Conservation (phyloP, 108 stramenopile genomes). For the Ochromonas danica region DNA sequence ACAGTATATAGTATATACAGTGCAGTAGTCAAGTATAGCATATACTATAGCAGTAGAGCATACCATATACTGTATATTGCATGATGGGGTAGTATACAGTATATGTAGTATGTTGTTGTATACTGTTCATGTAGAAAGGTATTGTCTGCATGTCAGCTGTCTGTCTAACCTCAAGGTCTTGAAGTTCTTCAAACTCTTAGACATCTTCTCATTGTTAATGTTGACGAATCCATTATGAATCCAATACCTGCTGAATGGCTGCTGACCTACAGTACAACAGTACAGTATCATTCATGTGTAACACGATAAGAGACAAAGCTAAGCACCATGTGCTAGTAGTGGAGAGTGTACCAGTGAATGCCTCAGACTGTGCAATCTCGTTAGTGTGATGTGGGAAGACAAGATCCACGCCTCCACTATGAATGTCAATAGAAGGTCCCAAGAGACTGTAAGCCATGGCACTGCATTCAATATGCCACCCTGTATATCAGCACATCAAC, state of each 20-base stretch:
- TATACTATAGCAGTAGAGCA: background rate
- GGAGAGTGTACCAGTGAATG: conserved; percentile 43
- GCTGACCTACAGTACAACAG: no score
- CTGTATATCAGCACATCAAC: conserved; percentile 38
- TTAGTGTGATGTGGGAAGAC: conserved; percentile 99
- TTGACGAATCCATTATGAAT: conserved; percentile 94
- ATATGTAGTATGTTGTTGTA: no score
- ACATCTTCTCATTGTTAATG: conserved; percentile 96
- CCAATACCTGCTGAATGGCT: conserved; percentile 7
- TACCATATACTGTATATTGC: no score
- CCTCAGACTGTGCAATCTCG: conserved; percentile 89
- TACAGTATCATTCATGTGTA: no score
- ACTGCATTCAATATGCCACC: conserved; percentile 98
- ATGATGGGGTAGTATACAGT: no score
- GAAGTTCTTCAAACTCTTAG: conserved; percentile 95
- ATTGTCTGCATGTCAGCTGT: no score
- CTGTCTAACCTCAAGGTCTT: conserved; percentile 71
- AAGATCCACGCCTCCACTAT: conserved; percentile 90
- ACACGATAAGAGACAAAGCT: no score
- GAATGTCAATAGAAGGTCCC: conserved; percentile 73
- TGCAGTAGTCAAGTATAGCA: background rate
- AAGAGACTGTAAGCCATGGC: conserved; percentile 67
- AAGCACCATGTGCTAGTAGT: conserved; percentile 48
- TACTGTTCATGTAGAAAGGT: no score
- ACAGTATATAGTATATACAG: background rate